phyloP scores from a whole-genome alignment of 305 asterid species.

The Petunia hybrid region DNA sequence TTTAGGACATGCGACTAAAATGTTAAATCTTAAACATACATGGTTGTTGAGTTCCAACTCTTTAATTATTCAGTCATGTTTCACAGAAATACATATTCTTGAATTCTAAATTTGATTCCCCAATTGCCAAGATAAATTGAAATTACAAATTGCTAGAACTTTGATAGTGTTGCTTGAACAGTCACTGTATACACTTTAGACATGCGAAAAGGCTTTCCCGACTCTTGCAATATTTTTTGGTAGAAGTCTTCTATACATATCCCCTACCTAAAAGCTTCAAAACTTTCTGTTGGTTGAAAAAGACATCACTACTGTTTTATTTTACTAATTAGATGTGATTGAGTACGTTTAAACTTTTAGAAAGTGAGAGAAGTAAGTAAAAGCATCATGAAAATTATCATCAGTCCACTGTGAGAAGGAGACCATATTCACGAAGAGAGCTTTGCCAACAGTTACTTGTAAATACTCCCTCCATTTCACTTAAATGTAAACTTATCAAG shows the following conservation, averaged over 20 bases:
- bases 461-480: too few relatives aligned
- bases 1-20: neutral
- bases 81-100: neutral
- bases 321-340: neutral
- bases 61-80: slow-evolving; percentile 2
- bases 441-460: too few relatives aligned
- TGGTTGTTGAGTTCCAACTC: slow-evolving; percentile 18
- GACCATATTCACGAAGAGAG: too few relatives aligned
- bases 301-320: neutral
- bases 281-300: slow-evolving; percentile 7
- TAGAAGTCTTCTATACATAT: neutral
- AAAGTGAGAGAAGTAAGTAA: too few relatives aligned
- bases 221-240: neutral
- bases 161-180: neutral
- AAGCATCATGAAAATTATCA: too few relatives aligned
- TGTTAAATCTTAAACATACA: neutral
- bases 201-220: slow-evolving; percentile 12
- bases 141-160: neutral
- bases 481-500: too few relatives aligned
- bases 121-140: neutral
- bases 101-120: neutral
- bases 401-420: too few relatives aligned
- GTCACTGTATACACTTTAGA: neutral
- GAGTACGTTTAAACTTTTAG: too few relatives aligned
- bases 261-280: slow-evolving; percentile 3